Base-by-base conservation (phyloP, 208 protist species). In the Crithidia expoeki region DNA sequence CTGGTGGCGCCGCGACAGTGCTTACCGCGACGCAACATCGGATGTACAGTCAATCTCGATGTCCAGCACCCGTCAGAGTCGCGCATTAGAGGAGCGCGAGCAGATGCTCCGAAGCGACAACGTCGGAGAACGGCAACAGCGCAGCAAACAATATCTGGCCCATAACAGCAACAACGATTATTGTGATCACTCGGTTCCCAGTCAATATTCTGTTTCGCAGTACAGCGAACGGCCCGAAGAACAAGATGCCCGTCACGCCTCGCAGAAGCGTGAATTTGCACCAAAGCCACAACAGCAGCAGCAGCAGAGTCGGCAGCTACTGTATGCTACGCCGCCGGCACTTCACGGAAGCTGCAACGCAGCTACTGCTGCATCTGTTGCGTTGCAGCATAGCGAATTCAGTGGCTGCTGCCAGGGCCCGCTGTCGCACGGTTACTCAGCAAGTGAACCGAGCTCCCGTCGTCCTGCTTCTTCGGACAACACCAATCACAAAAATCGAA, bases 211-310 rank as follows among this genome's bases (percentile, higher is more conserved):
- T 10, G 53, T 25, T 10, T 59, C 53, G 53, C 28, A 42, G 17
- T 59, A n/a, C 59, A 50, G 32, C 32, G 17, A 12, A 7, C 42
- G 34, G 40, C 59, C 27, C 5, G 44, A 6, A 19, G 44, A 4
- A 21, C 19, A 23, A 4, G 44, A 49, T 21, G 19, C 44, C 14
- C 44, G 44, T 5, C 44, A 5, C 44, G 4, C 36, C 38, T 7
- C 56, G n/a, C 44, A 32, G 11, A 32, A 56, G 34, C 50, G 19
- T 32, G 34, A 40, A 40, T 5, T 40, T 12, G 36, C 36, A 40
- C 36, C 36, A 12, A 5, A 17, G 44, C n/a, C 19, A 32, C 34
- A 55, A 30, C 27, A 66, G 33, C 68, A 44, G 36, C 72, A 72
- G 25, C 66, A 49, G 11, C 27, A 4, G 25, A 17, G 32, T 32